Evolutionary conservation across 345 rosid genomes (phyloP).

Genomic region (Excoecaria cochinchinensis): DNA sequence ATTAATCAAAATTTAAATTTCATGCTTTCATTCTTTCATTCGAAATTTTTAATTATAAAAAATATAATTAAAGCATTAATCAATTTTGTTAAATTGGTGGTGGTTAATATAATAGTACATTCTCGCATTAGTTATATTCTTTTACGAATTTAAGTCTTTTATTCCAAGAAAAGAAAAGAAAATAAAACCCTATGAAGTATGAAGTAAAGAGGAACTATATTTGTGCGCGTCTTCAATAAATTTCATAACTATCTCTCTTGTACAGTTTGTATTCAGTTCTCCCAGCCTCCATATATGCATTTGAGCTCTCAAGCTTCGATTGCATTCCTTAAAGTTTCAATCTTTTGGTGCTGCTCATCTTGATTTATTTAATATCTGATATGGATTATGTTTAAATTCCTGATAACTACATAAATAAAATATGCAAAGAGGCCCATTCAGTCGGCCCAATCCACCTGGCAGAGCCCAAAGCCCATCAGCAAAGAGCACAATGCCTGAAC

Average conservation of each 20-base stretch:
- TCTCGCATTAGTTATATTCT: neutral
- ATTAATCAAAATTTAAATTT: too few species aligned
- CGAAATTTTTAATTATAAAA: too few species aligned
- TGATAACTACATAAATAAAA: too few species aligned
- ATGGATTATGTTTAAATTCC: conserved; percentile 22
- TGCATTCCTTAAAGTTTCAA: conserved; percentile 13
- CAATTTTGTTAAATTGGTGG: too few species aligned
- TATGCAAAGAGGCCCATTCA: too few species aligned
- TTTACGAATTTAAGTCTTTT: neutral
- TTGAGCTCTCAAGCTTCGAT: conserved; percentile 9
- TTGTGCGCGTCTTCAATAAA: neutral
- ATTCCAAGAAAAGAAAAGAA: neutral
- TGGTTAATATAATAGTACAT: too few species aligned
- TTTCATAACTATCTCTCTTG: neutral
- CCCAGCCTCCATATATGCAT: neutral
- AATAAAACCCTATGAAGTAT: neutral
- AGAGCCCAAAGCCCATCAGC: too few species aligned
- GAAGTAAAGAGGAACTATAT: neutral
- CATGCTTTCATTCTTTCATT: too few species aligned
- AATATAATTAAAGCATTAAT: too few species aligned
- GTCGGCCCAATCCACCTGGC: too few species aligned
- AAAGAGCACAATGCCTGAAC: too few species aligned
- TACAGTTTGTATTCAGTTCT: conserved; percentile 3
- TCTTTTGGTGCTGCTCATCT: conserved; percentile 9
- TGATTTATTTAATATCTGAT: conserved; percentile 20